Percentiles rank a stretch among this genome's conserved stretches.
Evolutionary conservation across 169 alveolate species (phyloP).

Genomic region (Plasmodium gonderi): DNA sequence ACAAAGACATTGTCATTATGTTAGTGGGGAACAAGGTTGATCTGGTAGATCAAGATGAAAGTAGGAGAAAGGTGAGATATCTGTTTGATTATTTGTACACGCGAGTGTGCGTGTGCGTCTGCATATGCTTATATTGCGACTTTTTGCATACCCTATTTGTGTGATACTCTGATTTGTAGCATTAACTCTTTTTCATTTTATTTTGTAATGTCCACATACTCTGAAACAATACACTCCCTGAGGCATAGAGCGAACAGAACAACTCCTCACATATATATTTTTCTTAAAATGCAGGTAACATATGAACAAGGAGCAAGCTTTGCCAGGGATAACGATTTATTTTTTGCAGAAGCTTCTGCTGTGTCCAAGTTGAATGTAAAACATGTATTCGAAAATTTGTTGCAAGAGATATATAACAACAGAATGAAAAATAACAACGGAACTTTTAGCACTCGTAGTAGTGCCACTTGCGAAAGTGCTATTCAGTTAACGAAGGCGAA

Average conservation of each 20-base stretch:
- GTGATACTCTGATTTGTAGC: too few species aligned
- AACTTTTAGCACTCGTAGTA: constrained; percentile 33
- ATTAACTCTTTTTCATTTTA: too few species aligned
- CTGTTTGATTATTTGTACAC: not conserved
- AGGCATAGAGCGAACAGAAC: not conserved
- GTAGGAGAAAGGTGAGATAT: constrained; percentile 90
- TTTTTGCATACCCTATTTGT: too few species aligned
- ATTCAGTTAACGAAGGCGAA: constrained; percentile 50
- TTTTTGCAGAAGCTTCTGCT: constrained; percentile 97
- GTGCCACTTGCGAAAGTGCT: constrained; percentile 49
- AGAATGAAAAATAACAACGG: constrained; percentile 36
- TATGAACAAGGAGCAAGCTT: constrained; percentile 89
- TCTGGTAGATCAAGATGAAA: constrained; percentile 91
- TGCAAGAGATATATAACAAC: constrained; percentile 89
- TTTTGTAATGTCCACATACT: too few species aligned
- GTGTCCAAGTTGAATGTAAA: constrained; percentile 96
- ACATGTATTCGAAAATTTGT: constrained; percentile 95
- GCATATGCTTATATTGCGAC: not conserved
- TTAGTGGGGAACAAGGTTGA: constrained; percentile 99
- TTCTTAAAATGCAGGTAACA: constrained; percentile 25
- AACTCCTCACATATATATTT: not conserved
- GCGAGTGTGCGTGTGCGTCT: not conserved
- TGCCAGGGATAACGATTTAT: constrained; percentile 91
- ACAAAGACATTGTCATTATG: constrained; percentile 97
- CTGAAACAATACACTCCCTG: too few species aligned